Evolutionary conservation across 2,329 filamentous ascomycete genomes (phyloP).

Genomic region (Cryphonectria radicalis): DNA sequence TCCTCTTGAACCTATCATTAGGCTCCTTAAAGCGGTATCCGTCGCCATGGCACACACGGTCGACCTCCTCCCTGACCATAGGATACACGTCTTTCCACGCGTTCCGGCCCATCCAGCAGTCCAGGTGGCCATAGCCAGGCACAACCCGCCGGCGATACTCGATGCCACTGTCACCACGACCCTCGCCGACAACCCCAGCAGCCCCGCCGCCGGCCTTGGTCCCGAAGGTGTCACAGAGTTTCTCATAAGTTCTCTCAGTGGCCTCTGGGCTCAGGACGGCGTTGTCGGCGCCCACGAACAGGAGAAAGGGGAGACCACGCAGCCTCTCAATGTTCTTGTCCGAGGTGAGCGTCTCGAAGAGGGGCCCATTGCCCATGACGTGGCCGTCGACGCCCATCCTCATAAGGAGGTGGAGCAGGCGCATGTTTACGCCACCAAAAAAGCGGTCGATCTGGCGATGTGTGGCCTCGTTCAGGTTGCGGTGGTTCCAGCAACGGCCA

Average conservation of each 20-base stretch:
- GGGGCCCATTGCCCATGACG: constrained; percentile 56
- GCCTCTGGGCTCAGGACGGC: constrained; percentile 58
- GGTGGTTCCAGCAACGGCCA: constrained; percentile 67
- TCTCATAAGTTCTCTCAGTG: constrained; percentile 58
- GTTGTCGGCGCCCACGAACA: constrained; percentile 61
- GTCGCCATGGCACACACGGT: constrained; percentile 52
- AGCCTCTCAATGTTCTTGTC: constrained; percentile 55
- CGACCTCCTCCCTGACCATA: constrained; percentile 57
- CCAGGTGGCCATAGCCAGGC: constrained; percentile 62
- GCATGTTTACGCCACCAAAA: constrained; percentile 67
- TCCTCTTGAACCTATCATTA: constrained; percentile 45
- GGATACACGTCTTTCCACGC: constrained; percentile 65
- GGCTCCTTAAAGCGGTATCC: constrained; percentile 50
- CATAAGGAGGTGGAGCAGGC: constrained; percentile 60
- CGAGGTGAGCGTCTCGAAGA: constrained; percentile 52
- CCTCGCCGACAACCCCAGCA: constrained; percentile 24
- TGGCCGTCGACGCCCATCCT: constrained; percentile 55
- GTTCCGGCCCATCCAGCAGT: constrained; percentile 65
- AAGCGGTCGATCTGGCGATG: constrained; percentile 65
- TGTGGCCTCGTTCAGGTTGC: constrained; percentile 68
- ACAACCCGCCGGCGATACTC: constrained; percentile 58
- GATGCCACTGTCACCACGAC: constrained; percentile 38
- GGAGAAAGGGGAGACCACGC: constrained; percentile 56
- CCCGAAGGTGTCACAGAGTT: constrained; percentile 57
- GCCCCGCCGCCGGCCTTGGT: constrained; percentile 33